Evolutionary conservation across 2,329 filamentous ascomycete genomes (phyloP).

Genomic region (Neonectria neomacrospora): DNA sequence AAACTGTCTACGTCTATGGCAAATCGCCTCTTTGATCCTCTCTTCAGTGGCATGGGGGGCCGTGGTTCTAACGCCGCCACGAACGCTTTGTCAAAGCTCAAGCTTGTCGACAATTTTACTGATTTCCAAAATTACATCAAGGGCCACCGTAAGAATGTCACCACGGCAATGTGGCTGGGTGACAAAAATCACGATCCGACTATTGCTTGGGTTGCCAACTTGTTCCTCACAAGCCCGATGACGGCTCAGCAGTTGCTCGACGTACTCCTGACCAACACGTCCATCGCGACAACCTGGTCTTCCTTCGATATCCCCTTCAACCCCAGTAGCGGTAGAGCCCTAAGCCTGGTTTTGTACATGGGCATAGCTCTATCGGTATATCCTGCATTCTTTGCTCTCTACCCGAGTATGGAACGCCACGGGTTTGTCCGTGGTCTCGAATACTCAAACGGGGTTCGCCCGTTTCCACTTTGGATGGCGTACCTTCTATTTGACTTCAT

Average conservation of each 20-base stretch:
- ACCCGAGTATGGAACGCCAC: constrained; percentile 85
- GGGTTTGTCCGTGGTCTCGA: constrained; percentile 84
- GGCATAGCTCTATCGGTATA: constrained; percentile 81
- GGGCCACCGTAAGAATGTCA: constrained; percentile 72
- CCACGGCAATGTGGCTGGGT: constrained; percentile 81
- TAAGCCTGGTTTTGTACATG: constrained; percentile 86
- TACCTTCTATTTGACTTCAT: constrained; percentile 84
- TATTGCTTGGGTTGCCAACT: constrained; percentile 76
- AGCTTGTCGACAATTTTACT: constrained; percentile 70
- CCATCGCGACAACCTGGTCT: constrained; percentile 78
- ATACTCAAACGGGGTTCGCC: constrained; percentile 90
- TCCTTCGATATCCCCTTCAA: constrained; percentile 80
- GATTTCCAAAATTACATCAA: constrained; percentile 76
- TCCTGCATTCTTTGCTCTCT: constrained; percentile 88
- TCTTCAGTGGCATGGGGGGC: constrained; percentile 48
- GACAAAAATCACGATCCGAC: constrained; percentile 69
- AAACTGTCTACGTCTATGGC: constrained; percentile 50
- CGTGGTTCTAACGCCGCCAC: constrained; percentile 33
- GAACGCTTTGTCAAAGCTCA: constrained; percentile 48
- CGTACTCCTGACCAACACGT: constrained; percentile 72
- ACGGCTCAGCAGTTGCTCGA: constrained; percentile 74
- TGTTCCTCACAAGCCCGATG: constrained; percentile 66
- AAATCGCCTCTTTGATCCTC: constrained; percentile 52
- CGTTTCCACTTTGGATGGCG: constrained; percentile 84
- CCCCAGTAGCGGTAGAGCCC: constrained; percentile 74